These are phyloP conservation scores for Trichosanthes truncata DNA, from an alignment of 306 rosid genomes.

Conservation along the genomic window DNA sequence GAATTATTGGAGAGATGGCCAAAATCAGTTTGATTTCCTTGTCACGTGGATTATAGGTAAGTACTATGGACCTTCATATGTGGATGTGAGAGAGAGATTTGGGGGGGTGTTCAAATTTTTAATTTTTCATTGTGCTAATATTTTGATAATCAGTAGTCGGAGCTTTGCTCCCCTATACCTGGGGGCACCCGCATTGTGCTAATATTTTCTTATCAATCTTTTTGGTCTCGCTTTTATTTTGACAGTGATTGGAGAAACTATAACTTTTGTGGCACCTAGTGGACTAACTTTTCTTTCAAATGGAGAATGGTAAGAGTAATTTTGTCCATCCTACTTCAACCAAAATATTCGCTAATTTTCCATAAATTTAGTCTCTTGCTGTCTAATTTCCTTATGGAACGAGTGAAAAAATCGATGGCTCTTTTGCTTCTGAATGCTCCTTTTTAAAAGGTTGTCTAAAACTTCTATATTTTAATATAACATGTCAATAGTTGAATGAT, in stretches of 20 bases:
- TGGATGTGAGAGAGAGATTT: neutral
- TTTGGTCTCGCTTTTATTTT: conserved; percentile 1
- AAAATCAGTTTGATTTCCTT: conserved; percentile 81
- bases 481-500: neutral
- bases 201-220: neutral
- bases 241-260: conserved; percentile 87
- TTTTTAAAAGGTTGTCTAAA: neutral
- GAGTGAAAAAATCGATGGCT: neutral
- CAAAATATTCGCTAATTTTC: neutral
- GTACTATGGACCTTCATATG: conserved; percentile 6
- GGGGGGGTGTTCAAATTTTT: neutral
- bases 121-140: neutral
- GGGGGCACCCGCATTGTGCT: too few species aligned
- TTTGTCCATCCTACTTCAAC: neutral
- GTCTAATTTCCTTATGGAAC: neutral
- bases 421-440: neutral
- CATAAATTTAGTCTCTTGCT: neutral
- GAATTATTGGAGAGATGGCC: conserved; percentile 97
- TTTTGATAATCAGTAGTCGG: too few species aligned
- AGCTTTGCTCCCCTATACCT: too few species aligned
- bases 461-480: neutral
- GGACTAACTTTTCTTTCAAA: conserved; percentile 55
- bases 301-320: conserved; percentile 78
- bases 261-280: conserved; percentile 53
- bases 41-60: conserved; percentile 82